Evolutionary conservation across 176 grass and related monocot species (phyloP), one percentile per base, ranked within the genome.

Genomic region (Chloris gayana): DNA sequence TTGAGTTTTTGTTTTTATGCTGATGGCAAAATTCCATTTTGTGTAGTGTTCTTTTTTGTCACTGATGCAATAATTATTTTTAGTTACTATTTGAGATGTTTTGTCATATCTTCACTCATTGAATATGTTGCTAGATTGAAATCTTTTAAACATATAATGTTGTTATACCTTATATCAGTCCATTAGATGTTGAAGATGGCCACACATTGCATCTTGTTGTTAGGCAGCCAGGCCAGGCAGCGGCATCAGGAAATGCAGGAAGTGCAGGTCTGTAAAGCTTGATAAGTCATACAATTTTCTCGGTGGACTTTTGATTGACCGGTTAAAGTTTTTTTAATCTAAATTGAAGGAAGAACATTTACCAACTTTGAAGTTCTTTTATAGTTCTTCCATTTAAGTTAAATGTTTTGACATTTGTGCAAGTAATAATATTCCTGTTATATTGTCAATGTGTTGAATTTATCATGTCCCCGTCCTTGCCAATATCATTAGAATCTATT

Each of bases 121-220:
- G 12, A 22, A n/a, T 27, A 64, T 42, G 17, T 80, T 69, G 53
- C 74, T 78, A 78, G 71, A 72, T 72, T 33, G 17, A 5, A 62
- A 11, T 46, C 61, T n/a, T 4, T 51, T 79, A 41, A 68, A 79
- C 3, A 32, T 4, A 57, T 68, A 73, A 1, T 10, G 29, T 37
- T 51, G 13, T 74, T 68, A 10, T 44, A 62, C 9, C 27, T 76
- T 73, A 19, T 33, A 60, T 70, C 32, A 17, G 37, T 67, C 26
- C 29, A 76, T 68, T 87, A 99, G 96, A 95, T 79, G 92, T 99
- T n/a, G 96, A 99, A 95, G 92, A 99, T 95, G 96, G 96, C 47
- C 96, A 99, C 77, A 99, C 96, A 27, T 88, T 99, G 80, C 96
- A 99, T 91, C 92, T 99, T 81, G 96, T 99, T 87, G 90, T 95